Evolutionary conservation across 768 basidiomycete species (phyloP), one percentile per base, ranked within the genome.

Genomic region (Lactifluus pinguis): DNA sequence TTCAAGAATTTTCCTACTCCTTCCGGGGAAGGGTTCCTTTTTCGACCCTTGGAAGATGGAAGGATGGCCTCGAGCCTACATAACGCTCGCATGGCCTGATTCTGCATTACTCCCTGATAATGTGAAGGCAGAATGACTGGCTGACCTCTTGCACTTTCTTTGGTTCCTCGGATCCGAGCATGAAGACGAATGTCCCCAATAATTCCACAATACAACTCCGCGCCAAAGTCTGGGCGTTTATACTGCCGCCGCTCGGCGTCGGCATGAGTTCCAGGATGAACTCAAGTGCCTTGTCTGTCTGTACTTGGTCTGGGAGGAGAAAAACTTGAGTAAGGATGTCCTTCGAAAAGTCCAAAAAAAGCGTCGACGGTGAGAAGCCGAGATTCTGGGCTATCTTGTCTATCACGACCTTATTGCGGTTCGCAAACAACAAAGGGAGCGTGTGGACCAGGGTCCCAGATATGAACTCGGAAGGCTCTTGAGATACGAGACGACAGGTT

Each of bases 161-260:
- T 0, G 70, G 68, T 53, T 84, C 79, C 55, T 85, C 81, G 64
- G 93, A 83, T 3, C 93, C 95, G 68, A 97, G 75, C 11, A 80
- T 79, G 39, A 92, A 78, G 19, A 93, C 85, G 25, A 98, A 74
- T 61, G 86, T 83, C 6, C 85, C 83, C 13, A 95, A 76, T 30
- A 95, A 74, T 4, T 84, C 79, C 1, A 90, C 79, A 34, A 86
- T 73, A 61, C 82, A 86, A 61, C 84, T 85, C 50, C 81, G 82
- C 48, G 94, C 79, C 67, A 88, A 72, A 55, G 76, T 78, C 53
- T 74, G 74, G 11, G 81, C 68, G 41, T 74, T 71, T 41, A 78
- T 75, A 29, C 72, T 70, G 3, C 55, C 61, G 13, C 69, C 69
- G 32, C 68, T 76, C 1, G 78, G 78, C 29, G 80, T 77, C 15